Conservation (phyloP, 2,329 filamentous ascomycete species). For the Alternaria sp. region DNA sequence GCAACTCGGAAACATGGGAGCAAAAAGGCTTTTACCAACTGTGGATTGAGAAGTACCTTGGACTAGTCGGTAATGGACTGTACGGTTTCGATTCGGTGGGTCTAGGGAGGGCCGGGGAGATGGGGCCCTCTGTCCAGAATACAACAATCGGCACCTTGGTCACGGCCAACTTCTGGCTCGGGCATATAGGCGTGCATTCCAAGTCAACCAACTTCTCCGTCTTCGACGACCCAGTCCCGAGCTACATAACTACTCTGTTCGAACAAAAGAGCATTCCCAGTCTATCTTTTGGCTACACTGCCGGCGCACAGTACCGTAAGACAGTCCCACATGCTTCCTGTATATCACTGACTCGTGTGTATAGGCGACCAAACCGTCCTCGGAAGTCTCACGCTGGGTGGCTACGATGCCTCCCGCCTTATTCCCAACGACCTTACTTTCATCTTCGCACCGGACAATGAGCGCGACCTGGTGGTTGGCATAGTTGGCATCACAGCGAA, state of each 20-base stretch:
- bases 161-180: slow-evolving; percentile 55
- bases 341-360: slow-evolving; percentile 20
- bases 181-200: slow-evolving; percentile 58
- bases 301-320: slow-evolving; percentile 75
- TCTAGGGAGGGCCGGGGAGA: slow-evolving; percentile 51
- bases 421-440: slow-evolving; percentile 68
- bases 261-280: slow-evolving; percentile 69
- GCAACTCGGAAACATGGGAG: slow-evolving; percentile 65
- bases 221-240: slow-evolving; percentile 63
- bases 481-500: slow-evolving; percentile 54
- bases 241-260: slow-evolving; percentile 62
- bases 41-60: slow-evolving; percentile 65
- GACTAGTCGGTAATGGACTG: slow-evolving; percentile 67
- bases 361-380: slow-evolving; percentile 47
- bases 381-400: slow-evolving; percentile 69
- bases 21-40: slow-evolving; percentile 68
- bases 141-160: slow-evolving; percentile 54
- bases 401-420: slow-evolving; percentile 72
- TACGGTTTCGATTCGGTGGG: slow-evolving; percentile 66
- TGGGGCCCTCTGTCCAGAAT: slow-evolving; percentile 53
- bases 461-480: slow-evolving; percentile 68
- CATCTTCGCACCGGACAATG: slow-evolving; percentile 63
- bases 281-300: slow-evolving; percentile 78
- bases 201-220: slow-evolving; percentile 61
- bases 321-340: slow-evolving; percentile 7